Percentiles rank a stretch among this genome's conserved stretches.
Evolutionary conservation across 129 eudicot species (phyloP).

Genomic region (Saposhnikovia divaricata): DNA sequence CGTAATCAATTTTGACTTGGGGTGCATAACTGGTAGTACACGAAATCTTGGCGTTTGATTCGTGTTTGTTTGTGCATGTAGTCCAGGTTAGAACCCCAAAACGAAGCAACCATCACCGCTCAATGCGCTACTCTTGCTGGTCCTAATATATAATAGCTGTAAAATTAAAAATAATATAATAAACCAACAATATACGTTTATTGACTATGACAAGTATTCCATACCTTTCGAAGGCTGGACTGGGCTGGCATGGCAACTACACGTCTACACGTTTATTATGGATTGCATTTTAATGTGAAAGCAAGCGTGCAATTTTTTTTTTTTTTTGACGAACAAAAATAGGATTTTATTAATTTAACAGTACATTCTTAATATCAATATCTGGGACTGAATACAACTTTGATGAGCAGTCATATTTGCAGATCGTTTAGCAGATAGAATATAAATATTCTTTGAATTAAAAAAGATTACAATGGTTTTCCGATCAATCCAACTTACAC

Average conservation of each 20-base stretch:
- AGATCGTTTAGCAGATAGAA: no score
- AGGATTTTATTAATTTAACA: no score
- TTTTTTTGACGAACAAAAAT: no score
- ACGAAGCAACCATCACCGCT: not conserved
- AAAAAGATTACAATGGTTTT: no score
- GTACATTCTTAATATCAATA: no score
- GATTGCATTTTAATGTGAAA: not conserved
- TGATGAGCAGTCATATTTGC: no score
- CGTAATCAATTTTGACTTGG: not conserved
- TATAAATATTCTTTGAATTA: no score
- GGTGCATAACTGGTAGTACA: constrained; percentile 1
- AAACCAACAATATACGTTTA: not conserved
- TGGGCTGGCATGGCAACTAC: not conserved
- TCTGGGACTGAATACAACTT: no score
- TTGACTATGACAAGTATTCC: not conserved
- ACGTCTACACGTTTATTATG: not conserved
- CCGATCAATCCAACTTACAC: no score
- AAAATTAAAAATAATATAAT: not conserved
- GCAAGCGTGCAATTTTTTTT: not conserved
- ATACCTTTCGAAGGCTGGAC: not conserved
- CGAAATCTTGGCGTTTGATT: not conserved
- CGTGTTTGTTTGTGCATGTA: constrained; percentile 2
- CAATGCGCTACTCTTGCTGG: not conserved
- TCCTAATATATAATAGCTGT: not conserved
- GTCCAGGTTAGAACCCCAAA: not conserved